phyloP scores from a whole-genome alignment of 768 basidiomycete genomes.

The Stropharia rugosoannulata region DNA sequence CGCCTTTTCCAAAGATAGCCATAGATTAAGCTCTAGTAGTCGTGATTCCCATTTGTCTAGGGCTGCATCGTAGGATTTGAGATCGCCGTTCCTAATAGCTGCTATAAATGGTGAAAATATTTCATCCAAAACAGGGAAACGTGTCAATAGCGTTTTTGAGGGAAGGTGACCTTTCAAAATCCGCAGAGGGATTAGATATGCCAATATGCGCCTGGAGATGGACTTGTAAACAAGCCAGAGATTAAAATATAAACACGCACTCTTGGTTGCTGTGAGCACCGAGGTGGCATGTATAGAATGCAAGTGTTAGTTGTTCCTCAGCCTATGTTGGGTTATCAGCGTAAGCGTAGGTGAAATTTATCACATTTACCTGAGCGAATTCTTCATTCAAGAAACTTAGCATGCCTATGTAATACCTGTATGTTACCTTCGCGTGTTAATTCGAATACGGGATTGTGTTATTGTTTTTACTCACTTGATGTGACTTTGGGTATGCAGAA shows the following conservation, averaged over 20 bases:
- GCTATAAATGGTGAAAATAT: constrained; percentile 79
- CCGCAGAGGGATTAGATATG: constrained; percentile 87
- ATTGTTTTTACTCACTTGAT: constrained; percentile 60
- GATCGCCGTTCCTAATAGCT: constrained; percentile 77
- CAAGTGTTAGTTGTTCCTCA: constrained; percentile 82
- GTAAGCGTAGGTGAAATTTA: not conserved
- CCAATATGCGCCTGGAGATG: constrained; percentile 74
- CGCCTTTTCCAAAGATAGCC: constrained; percentile 84
- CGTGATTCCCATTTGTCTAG: constrained; percentile 69
- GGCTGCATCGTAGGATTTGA: constrained; percentile 77
- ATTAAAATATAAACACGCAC: constrained; percentile 41
- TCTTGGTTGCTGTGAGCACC: constrained; percentile 76
- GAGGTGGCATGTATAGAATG: constrained; percentile 81
- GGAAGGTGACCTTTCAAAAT: constrained; percentile 89
- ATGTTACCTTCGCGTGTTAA: constrained; percentile 68
- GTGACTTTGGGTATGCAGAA: constrained; percentile 72
- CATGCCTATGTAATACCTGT: constrained; percentile 93
- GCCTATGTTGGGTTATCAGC: constrained; percentile 44
- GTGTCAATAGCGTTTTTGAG: constrained; percentile 62
- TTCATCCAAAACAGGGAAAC: constrained; percentile 70
- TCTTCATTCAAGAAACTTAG: constrained; percentile 92
- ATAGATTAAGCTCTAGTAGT: constrained; percentile 84
- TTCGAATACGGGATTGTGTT: constrained; percentile 5
- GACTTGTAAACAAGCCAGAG: not conserved
- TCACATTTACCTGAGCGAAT: constrained; percentile 65